Evolutionary conservation across 1,139 yeast genomes (phyloP).

Genomic region (Torulaspora globosa): DNA sequence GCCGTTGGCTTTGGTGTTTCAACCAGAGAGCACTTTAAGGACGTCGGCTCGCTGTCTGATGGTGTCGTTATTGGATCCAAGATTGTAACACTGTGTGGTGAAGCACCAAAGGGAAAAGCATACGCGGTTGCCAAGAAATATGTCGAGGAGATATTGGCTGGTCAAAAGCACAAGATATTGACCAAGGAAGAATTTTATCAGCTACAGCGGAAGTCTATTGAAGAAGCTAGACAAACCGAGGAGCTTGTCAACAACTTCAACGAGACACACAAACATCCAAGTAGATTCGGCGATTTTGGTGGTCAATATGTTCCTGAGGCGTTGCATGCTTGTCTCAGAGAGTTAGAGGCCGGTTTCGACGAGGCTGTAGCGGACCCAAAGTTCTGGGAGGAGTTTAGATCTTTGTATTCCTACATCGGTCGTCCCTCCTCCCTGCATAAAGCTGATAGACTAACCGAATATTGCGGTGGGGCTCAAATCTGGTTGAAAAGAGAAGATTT

Average conservation of each 20-base stretch:
- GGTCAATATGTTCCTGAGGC: conserved; percentile 99
- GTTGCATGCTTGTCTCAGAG: conserved; percentile 81
- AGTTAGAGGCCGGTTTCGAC: conserved; percentile 83
- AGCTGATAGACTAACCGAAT: conserved; percentile 84
- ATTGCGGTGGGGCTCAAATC: conserved; percentile 94
- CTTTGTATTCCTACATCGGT: conserved; percentile 85
- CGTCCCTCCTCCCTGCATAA: conserved; percentile 90
- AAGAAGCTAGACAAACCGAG: conserved; percentile 28
- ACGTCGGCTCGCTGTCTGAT: conserved; percentile 76
- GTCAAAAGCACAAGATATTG: conserved; percentile 42
- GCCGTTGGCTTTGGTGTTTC: conserved; percentile 98
- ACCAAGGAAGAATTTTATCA: conserved; percentile 31
- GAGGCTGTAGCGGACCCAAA: conserved; percentile 79
- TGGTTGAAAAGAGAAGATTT: conserved; percentile 98
- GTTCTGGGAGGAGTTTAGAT: conserved; percentile 89
- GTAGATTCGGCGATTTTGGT: conserved; percentile 91
- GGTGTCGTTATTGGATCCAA: conserved; percentile 96
- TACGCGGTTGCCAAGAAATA: conserved; percentile 61
- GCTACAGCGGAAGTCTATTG: conserved; percentile 31
- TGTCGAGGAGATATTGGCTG: conserved; percentile 66
- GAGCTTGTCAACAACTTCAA: conserved; percentile 41
- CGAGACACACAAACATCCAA: conserved; percentile 58
- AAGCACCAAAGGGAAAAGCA: conserved; percentile 55
- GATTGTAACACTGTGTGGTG: conserved; percentile 65
- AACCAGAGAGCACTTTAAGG: conserved; percentile 81